Conservation (phyloP, 495 filamentous ascomycete species). For the Aspergillus steynii region DNA sequence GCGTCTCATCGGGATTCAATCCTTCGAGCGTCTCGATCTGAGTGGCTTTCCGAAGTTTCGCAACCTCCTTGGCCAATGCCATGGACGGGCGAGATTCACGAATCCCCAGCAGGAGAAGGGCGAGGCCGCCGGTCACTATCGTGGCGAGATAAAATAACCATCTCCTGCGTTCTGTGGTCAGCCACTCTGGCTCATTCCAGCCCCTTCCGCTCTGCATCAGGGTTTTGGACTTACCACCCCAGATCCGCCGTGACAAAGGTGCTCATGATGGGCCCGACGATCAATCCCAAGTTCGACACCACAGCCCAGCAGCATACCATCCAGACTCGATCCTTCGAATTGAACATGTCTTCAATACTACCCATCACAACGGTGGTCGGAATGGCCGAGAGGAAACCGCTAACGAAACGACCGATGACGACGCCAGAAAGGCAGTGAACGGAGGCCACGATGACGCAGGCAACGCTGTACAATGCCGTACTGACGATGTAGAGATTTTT, state of each 20-base stretch:
- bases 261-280: constrained; percentile 46
- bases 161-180: constrained; percentile 9
- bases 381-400: constrained; percentile 50
- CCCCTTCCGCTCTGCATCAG: constrained; percentile 18
- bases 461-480: constrained; percentile 40
- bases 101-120: constrained; percentile 36
- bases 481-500: constrained; percentile 51
- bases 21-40: constrained; percentile 25
- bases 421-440: constrained; percentile 37
- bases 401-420: constrained; percentile 44
- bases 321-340: constrained; percentile 47
- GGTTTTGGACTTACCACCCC: constrained; percentile 28
- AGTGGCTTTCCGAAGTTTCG: constrained; percentile 26
- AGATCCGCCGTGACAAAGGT: constrained; percentile 38
- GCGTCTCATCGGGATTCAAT: constrained; percentile 45
- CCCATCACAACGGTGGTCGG: constrained; percentile 52
- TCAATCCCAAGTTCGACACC: constrained; percentile 44
- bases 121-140: constrained; percentile 36
- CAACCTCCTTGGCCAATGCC: constrained; percentile 36
- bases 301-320: constrained; percentile 49
- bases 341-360: constrained; percentile 56
- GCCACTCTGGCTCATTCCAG: not conserved
- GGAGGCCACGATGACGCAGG: constrained; percentile 43
- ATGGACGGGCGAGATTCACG: constrained; percentile 48
- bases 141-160: constrained; percentile 44